Conservation (phyloP, 2,329 filamentous ascomycete species). For the Sarocladium kiliense region DNA sequence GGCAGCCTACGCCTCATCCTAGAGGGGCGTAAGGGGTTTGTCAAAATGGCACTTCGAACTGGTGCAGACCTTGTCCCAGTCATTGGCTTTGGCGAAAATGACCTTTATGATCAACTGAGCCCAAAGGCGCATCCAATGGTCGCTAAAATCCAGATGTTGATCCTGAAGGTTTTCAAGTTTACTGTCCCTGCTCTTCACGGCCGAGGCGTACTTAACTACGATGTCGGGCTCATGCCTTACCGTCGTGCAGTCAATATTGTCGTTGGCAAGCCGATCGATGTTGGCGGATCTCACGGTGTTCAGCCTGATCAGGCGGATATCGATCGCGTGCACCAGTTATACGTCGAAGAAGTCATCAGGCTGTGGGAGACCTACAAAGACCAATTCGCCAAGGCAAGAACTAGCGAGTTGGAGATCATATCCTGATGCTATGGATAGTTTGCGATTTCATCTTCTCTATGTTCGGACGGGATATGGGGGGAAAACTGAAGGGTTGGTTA, state of each 20-base stretch:
- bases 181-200: slow-evolving; percentile 89
- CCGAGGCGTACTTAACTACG: slow-evolving; percentile 92
- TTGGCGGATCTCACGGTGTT: slow-evolving; percentile 49
- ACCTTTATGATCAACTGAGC: slow-evolving; percentile 86
- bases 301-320: slow-evolving; percentile 71
- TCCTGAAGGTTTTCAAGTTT: slow-evolving; percentile 85
- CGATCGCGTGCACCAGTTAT: slow-evolving; percentile 72
- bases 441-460: neutral
- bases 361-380: slow-evolving; percentile 78
- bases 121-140: slow-evolving; percentile 72
- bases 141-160: slow-evolving; percentile 73
- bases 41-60: slow-evolving; percentile 86
- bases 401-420: slow-evolving; percentile 63
- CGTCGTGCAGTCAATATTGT: slow-evolving; percentile 83
- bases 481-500: too few species aligned
- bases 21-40: slow-evolving; percentile 80
- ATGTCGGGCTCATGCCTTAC: slow-evolving; percentile 94
- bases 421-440: slow-evolving; percentile 33
- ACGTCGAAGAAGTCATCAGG: slow-evolving; percentile 68
- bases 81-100: slow-evolving; percentile 90
- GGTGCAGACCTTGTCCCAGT: slow-evolving; percentile 95
- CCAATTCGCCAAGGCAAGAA: slow-evolving; percentile 59
- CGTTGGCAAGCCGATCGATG: slow-evolving; percentile 74
- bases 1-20: slow-evolving; percentile 73
- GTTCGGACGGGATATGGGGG: neutral